Conservation (phyloP, 208 protist genomes). For the Kentomonas sorsogonicus region DNA sequence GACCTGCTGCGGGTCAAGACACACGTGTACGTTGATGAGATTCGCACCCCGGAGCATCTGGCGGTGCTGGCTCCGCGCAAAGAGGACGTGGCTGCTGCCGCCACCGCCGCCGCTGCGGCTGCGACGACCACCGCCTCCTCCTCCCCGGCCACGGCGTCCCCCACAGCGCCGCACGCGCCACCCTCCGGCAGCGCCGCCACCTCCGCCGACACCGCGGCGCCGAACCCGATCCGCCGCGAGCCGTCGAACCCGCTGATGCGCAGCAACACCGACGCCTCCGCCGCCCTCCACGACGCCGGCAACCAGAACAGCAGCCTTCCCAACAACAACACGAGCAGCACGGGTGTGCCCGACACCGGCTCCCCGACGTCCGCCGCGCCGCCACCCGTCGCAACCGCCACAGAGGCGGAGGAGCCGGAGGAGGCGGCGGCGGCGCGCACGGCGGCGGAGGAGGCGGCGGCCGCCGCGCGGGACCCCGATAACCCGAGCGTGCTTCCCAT, state of each 20-base stretch:
- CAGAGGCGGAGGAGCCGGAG: background rate
- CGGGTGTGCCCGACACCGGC: too few species aligned
- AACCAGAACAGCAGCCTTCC: too few species aligned
- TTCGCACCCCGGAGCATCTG: too few species aligned
- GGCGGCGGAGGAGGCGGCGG: background rate
- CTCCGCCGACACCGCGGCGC: slow-evolving; percentile 9
- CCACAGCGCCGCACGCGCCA: background rate
- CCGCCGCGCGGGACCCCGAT: slow-evolving; percentile 1
- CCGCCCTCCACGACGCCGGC: background rate
- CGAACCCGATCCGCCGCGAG: slow-evolving; percentile 10
- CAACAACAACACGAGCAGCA: too few species aligned
- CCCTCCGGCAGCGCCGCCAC: background rate
- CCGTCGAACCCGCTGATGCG: too few species aligned
- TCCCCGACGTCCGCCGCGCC: too few species aligned
- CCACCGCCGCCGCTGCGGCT: background rate
- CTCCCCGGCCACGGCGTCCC: background rate
- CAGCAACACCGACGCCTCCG: background rate
- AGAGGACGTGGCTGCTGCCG: too few species aligned
- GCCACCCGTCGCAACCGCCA: background rate
- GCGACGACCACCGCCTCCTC: background rate
- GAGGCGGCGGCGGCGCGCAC: background rate
- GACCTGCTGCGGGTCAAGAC: too few species aligned
- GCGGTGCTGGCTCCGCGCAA: too few species aligned
- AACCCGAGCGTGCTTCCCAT: slow-evolving; percentile 28
- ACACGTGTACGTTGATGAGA: too few species aligned